Base-by-base conservation (phyloP, 23 red algal genomes). In the Gracilaria gracilis region DNA sequence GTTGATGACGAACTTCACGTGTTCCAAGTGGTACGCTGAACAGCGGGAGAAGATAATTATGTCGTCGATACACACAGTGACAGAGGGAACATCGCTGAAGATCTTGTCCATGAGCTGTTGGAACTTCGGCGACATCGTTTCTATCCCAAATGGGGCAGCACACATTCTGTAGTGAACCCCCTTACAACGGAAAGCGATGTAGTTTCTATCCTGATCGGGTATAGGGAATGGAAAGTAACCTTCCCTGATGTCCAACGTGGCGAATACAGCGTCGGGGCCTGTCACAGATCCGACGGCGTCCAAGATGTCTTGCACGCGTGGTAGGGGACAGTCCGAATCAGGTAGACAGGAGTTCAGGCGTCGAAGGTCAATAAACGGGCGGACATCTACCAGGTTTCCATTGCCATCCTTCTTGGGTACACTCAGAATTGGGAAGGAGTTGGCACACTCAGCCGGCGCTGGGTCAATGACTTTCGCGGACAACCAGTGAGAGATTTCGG, bases 351-450 rank as follows among this genome's bases (percentile, higher is more conserved):
- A 2, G 37, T 79, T 79, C 4, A 79, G 75, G 27, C 75, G 75
- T 6, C 50, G 46, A 11, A 57, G 47, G 12, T 82, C 78, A 35
- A 82, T 82, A 19, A 13, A 82, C 61, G 78, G 78, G 1, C 78
- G 24, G 50, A 82, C 78, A 13, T 82, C 47, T 20, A 82, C 53
- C 50, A 33, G 0, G 78, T 82, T 82, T 4, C 50, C 47, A 32
- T 82, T 58, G 28, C 78, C 50, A 17, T 82, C 78, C 25, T 82
- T 61, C 78, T 82, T 82, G 0, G 50, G 78, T 1, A 82, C 78
- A 31, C 47, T 82, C 1, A 55, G 78, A 1, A 82, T 82, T 0
- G 25, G 78, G 34, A 82, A 82, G 23, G 0, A n/a, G 48, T 82
- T 82, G 11, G 14, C 78, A 61, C 9, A 82, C 1, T 82, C 49